Base-by-base conservation (phyloP, 192 early-diverging fungal species). In the Backusella sp. region DNA sequence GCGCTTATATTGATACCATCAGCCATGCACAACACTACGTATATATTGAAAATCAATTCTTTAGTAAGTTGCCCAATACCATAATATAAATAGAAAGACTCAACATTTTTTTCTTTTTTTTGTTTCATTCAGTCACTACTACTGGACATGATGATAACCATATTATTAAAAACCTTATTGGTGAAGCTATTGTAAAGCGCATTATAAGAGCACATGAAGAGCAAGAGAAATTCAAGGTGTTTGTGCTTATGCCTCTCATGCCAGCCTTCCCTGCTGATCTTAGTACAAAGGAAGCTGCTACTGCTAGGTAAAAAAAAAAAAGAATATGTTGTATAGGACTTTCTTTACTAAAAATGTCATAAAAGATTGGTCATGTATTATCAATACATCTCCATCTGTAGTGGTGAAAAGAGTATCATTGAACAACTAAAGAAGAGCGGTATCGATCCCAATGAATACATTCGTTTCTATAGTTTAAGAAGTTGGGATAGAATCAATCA, bases 21-120 rank as follows among this genome's bases (percentile, higher is more conserved):
- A 80, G 78, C 36, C 83, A 87, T 23, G 86, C 95, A 26, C 83
- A 91, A 77, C 93, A 95, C 77, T 95, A 93, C 83, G 81, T 96
- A 26, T 96, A 96, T 80, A 96, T 96, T 73, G 95, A 96, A 79
- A 95, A 96, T 77, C 95, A 96, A 80, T 96, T 96, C 85, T 96
- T 96, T 76, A 90, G 93, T 88, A 85, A 82, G 81, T 75, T 15
- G 14, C 19, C 32, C 32, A 32, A 39, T 15, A 36, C 36, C 30
- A 36, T 34, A 17, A 30, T 26, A 46, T 32, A 28, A 4, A 39
- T 49, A 44, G 6, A 39, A 30, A 39, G 23, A 37, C 36, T 69
- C 19, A 11, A 17, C 4, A 8, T 7, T 17, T 3, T 12, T 14
- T 36, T 74, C 4, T 44, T 28, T 17, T 7, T 15, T 28, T 26